These are phyloP conservation scores for Ogataea kodamae DNA, from an alignment of 805 yeast species.

Conservation along the genomic window DNA sequence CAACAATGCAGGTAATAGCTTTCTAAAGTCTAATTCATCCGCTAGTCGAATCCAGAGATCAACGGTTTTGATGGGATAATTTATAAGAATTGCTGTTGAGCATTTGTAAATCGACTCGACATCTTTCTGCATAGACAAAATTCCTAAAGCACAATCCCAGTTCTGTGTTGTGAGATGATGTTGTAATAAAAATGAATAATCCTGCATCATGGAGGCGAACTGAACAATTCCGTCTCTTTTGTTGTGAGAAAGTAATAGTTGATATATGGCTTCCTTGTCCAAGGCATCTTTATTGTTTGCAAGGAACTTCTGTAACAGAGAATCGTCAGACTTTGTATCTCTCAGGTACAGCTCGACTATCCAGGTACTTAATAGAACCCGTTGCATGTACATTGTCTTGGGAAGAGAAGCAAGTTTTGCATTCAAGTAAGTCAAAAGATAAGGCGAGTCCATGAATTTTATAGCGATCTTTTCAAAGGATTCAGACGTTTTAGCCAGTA, in stretches of 20 bases:
- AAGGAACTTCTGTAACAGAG: slow-evolving; percentile 49
- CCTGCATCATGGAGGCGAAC: slow-evolving; percentile 66
- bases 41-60: slow-evolving; percentile 71
- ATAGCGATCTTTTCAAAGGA: slow-evolving; percentile 71
- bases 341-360: slow-evolving; percentile 56
- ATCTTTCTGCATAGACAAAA: slow-evolving; percentile 47
- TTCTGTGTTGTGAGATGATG: slow-evolving; percentile 66
- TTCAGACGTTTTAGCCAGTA: slow-evolving; percentile 58
- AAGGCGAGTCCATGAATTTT: slow-evolving; percentile 42
- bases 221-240: slow-evolving; percentile 58
- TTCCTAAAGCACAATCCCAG: slow-evolving; percentile 70
- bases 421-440: slow-evolving; percentile 45
- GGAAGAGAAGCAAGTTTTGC: slow-evolving; percentile 38
- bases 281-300: slow-evolving; percentile 42
- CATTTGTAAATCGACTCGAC: slow-evolving; percentile 56
- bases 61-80: slow-evolving; percentile 65
- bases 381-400: slow-evolving; percentile 38
- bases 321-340: slow-evolving; percentile 41
- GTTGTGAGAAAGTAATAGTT: slow-evolving; percentile 65
- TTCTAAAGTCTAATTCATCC: slow-evolving; percentile 51
- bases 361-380: slow-evolving; percentile 60
- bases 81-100: slow-evolving; percentile 64
- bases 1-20: slow-evolving; percentile 71
- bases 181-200: slow-evolving; percentile 63
- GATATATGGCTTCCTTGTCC: slow-evolving; percentile 69